phyloP scores from a whole-genome alignment of 805 yeast genomes.

The Suhomyces tanzawaensis region DNA sequence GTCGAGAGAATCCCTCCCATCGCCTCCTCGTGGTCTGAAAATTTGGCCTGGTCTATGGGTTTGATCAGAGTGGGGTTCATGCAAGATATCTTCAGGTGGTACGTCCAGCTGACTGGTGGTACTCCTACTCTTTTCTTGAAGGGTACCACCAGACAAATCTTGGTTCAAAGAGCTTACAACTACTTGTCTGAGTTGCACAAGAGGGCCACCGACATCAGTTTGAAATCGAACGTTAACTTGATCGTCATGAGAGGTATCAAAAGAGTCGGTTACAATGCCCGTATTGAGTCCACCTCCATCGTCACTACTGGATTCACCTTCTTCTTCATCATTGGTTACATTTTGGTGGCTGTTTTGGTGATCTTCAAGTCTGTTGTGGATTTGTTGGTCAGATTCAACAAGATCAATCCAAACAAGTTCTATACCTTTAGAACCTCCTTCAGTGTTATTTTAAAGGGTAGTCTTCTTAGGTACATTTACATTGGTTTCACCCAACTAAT shows the following conservation, averaged over 20 bases:
- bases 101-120: conserved; percentile 87
- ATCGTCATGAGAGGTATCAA: conserved; percentile 81
- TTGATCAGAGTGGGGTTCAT: conserved; percentile 72
- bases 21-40: conserved; percentile 89
- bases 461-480: conserved; percentile 71
- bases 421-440: conserved; percentile 54
- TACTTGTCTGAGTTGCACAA: conserved; percentile 26
- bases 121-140: conserved; percentile 67
- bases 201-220: conserved; percentile 34
- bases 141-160: conserved; percentile 58
- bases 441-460: conserved; percentile 66
- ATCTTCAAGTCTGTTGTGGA: conserved; percentile 51
- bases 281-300: conserved; percentile 78
- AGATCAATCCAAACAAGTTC: conserved; percentile 49
- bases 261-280: conserved; percentile 73
- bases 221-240: conserved; percentile 52
- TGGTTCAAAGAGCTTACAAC: conserved; percentile 67
- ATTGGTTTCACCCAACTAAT: conserved; percentile 84
- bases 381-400: conserved; percentile 46
- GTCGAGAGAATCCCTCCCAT: conserved; percentile 89
- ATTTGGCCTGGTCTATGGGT: conserved; percentile 95
- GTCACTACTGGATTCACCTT: conserved; percentile 87
- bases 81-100: conserved; percentile 86
- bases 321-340: conserved; percentile 73
- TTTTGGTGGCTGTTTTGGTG: conserved; percentile 61